Evolutionary conservation across 148 eudicot species (phyloP).

Genomic region (Rhododendron henanense): DNA sequence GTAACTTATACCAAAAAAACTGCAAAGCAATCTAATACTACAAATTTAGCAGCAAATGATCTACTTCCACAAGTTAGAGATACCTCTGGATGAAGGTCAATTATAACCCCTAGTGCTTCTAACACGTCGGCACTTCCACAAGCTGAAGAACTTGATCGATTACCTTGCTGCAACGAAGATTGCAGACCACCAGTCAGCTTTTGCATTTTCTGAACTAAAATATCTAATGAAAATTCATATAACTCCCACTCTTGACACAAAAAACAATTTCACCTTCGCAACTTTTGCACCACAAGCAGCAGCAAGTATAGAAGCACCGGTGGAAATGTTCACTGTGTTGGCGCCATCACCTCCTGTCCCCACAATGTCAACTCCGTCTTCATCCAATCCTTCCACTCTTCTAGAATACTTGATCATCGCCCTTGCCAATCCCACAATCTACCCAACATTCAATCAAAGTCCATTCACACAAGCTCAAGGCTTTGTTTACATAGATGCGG

Average conservation of each 20-base stretch:
- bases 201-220: neutral
- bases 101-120: constrained; percentile 81
- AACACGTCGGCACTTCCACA: constrained; percentile 99
- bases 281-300: constrained; percentile 98
- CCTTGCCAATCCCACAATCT: constrained; percentile 96
- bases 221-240: neutral
- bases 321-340: constrained; percentile 93
- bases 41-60: neutral
- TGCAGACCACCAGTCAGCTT: neutral
- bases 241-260: neutral
- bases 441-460: constrained; percentile 7
- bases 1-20: neutral
- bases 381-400: constrained; percentile 65
- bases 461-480: neutral
- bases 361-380: constrained; percentile 81
- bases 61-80: constrained; percentile 11
- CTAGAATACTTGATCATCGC: constrained; percentile 79
- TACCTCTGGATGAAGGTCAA: constrained; percentile 90
- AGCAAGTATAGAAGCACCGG: constrained; percentile 87
- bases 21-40: neutral
- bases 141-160: constrained; percentile 94
- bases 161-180: constrained; percentile 75
- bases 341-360: constrained; percentile 99
- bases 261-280: constrained; percentile 65
- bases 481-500: neutral